Percentiles rank a stretch among this genome's conserved stretches.
Evolutionary conservation across 495 filamentous ascomycete species (phyloP).

Genomic region (Lasiosphaeria ovina): DNA sequence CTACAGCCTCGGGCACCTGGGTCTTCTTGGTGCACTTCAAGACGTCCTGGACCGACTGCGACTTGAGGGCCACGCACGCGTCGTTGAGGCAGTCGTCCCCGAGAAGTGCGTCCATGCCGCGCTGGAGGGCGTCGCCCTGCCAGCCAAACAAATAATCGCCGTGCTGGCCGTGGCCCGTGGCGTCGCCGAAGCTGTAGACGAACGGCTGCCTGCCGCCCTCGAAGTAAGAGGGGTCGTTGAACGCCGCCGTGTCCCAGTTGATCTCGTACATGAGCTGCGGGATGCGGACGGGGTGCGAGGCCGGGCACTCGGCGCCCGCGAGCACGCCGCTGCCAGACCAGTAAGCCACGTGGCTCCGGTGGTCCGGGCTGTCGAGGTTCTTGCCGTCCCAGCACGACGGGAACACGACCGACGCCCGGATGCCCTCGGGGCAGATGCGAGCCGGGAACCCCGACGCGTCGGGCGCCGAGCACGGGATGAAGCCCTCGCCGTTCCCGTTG

Average conservation of each 20-base stretch:
- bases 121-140: constrained; percentile 12
- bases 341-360: constrained; percentile 36
- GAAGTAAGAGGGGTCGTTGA: not conserved
- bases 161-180: constrained; percentile 12
- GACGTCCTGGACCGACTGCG: too few species aligned
- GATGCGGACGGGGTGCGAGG: constrained; percentile 30
- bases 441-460: constrained; percentile 34
- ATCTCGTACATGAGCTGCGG: constrained; percentile 36
- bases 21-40: too few species aligned
- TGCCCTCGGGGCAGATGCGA: constrained; percentile 35
- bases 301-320: constrained; percentile 27
- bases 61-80: too few species aligned
- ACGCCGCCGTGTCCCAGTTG: constrained; percentile 5
- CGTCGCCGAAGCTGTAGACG: constrained; percentile 9
- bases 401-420: constrained; percentile 42
- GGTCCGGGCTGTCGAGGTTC: constrained; percentile 31
- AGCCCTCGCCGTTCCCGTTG: constrained; percentile 11
- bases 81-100: not conserved
- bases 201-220: constrained; percentile 12
- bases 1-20: too few species aligned
- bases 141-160: constrained; percentile 15
- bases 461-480: constrained; percentile 27
- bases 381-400: constrained; percentile 27
- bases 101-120: constrained; percentile 18
- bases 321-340: constrained; percentile 32